Conservation (phyloP, 106 monocot genomes). For the Dactylorhiza incarnata region DNA sequence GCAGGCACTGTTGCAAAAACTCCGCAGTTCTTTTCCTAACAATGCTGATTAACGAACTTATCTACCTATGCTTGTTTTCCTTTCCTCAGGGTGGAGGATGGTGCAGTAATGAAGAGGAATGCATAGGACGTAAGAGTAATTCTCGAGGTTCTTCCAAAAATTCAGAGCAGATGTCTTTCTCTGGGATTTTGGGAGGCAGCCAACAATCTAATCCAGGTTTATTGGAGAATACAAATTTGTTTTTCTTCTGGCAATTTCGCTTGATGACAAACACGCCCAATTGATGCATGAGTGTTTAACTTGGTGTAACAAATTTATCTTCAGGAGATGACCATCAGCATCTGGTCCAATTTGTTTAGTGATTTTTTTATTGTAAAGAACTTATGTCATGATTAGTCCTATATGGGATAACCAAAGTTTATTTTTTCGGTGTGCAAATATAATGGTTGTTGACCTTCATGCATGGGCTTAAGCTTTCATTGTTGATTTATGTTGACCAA, state of each 20-base stretch:
- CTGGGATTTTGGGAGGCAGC: slow-evolving; percentile 24
- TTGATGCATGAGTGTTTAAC: background rate
- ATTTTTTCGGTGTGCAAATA: no score
- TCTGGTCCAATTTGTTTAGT: background rate
- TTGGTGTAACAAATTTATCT: background rate
- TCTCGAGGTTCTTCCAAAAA: slow-evolving; percentile 19
- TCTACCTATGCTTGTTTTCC: background rate
- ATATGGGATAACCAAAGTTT: no score
- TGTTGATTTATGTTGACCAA: background rate
- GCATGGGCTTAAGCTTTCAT: background rate
- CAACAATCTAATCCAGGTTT: slow-evolving; percentile 19
- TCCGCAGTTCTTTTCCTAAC: no score
- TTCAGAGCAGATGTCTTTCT: slow-evolving; percentile 17
- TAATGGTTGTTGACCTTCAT: no score
- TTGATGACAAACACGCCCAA: background rate
- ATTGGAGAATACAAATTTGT: background rate
- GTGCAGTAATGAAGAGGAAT: slow-evolving; percentile 18
- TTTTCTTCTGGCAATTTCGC: background rate
- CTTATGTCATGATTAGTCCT: no score
- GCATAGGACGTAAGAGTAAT: slow-evolving; percentile 8
- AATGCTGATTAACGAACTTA: no score
- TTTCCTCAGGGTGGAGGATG: slow-evolving; percentile 31
- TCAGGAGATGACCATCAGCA: background rate
- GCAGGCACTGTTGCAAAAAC: no score
- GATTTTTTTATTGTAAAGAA: background rate